Evolutionary conservation across 1,284 basidiomycete genomes (phyloP), one percentile per base, ranked within the genome.

Genomic region (Salmacisia buchloeana): DNA sequence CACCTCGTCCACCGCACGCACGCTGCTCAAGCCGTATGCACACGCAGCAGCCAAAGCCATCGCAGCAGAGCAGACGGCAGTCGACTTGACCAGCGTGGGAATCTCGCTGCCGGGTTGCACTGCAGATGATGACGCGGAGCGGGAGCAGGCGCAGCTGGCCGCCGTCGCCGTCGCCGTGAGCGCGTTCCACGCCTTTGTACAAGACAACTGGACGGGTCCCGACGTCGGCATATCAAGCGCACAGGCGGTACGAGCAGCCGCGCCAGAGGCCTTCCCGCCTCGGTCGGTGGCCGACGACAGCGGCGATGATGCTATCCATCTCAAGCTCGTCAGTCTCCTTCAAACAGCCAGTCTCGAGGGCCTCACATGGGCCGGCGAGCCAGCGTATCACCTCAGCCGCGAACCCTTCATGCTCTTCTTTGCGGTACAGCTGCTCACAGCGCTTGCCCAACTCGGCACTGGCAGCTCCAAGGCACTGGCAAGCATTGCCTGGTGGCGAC

Each of bases 151-250:
- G 29, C 46, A 52, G 10, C 21, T 52, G 5, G 46, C 21, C 23
- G 56, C 59, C 29, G 82, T 97, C 38, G 80, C 85, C 15, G 71
- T 92, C 0, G 92, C 87, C 0, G 84, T 94, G 2, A 88, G 91
- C 3, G 88, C 88, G 62, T 83, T 97, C 31, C 91, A 96, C 69
- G 86, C 90, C 0, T 99, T 94, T 81, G 84, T 94, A 0, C 96
- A 98, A 80, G 84, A 85, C 38, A 99, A 99, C 81, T 99, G 92
- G 92, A 97, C 94, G 0, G 96, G 96, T 1, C 96, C 96, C 1
- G 85, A 91, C 73, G 84, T 96, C 45, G 83, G 29, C 15, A 21
- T 52, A 5, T 27, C 46, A 25, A 21, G 18, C 25, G 46, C 46
- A 52, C 21, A 52, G 18, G 46, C 88, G 66, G 92, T 76, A 54